Conservation (phyloP, 2,329 filamentous ascomycete species). For the Lachnum nothofagi region DNA sequence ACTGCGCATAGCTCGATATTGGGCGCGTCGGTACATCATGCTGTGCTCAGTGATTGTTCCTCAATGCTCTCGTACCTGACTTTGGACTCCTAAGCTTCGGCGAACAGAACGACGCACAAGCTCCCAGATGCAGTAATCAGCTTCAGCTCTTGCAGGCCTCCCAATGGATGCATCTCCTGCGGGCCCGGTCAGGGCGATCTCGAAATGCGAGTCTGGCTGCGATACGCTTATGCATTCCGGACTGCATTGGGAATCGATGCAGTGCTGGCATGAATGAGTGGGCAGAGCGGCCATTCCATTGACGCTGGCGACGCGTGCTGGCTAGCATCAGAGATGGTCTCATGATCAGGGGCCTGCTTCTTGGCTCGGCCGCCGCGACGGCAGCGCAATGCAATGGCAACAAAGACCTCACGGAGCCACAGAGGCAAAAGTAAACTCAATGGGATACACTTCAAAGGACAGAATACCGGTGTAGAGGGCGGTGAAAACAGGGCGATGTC, state of each 20-base stretch:
- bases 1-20: not conserved
- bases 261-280: conserved; percentile 15
- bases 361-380: too few species aligned
- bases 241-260: conserved; percentile 20
- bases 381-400: not conserved
- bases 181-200: conserved; percentile 8
- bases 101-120: conserved; percentile 2
- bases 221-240: conserved; percentile 24
- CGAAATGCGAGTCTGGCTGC: conserved; percentile 9
- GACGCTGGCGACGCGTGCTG: conserved; percentile 9
- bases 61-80: conserved; percentile 9
- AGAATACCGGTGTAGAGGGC: too few species aligned
- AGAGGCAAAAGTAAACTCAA: not conserved
- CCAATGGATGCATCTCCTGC: conserved; percentile 5
- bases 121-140: conserved; percentile 9
- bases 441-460: too few species aligned
- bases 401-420: not conserved
- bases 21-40: conserved; percentile 10
- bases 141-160: conserved; percentile 14
- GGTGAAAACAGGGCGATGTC: too few species aligned
- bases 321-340: conserved; percentile 18
- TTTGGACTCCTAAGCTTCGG: not conserved
- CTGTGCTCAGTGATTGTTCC: conserved; percentile 4
- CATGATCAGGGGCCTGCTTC: conserved; percentile 24
- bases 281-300: conserved; percentile 2